A percentile compares a stretch with the other conserved stretches of the same genome.
Conservation (phyloP, 2,329 filamentous ascomycete genomes). For the Aurifilum marmelostoma region DNA sequence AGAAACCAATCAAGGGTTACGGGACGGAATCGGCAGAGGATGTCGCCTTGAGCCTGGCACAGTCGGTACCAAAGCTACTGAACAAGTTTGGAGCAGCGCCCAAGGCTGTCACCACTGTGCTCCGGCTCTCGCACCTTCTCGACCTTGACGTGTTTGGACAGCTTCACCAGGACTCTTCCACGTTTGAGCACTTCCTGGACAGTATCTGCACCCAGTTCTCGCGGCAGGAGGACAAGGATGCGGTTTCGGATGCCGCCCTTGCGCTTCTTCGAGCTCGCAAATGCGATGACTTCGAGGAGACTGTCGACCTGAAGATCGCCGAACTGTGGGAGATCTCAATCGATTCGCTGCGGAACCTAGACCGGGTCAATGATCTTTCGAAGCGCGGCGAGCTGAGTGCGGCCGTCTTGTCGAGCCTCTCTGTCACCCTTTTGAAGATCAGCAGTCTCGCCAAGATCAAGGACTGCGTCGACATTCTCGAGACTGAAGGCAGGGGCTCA, state of each 20-base stretch:
- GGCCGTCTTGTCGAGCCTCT: slow-evolving; percentile 68
- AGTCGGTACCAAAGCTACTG: slow-evolving; percentile 79
- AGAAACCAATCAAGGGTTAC: slow-evolving; percentile 62
- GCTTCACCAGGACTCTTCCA: slow-evolving; percentile 80
- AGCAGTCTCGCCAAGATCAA: slow-evolving; percentile 79
- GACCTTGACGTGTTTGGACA: slow-evolving; percentile 88
- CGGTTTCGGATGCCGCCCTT: slow-evolving; percentile 80
- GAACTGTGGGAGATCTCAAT: slow-evolving; percentile 85
- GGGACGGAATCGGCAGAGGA: slow-evolving; percentile 75
- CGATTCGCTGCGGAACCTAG: slow-evolving; percentile 71
- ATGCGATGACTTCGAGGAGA: slow-evolving; percentile 86
- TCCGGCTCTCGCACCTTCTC: slow-evolving; percentile 83
- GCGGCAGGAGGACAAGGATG: slow-evolving; percentile 84
- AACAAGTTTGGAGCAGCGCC: slow-evolving; percentile 94
- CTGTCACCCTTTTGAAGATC: slow-evolving; percentile 76
- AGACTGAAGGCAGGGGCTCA: slow-evolving; percentile 57
- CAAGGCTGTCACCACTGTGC: slow-evolving; percentile 80
- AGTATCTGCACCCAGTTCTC: slow-evolving; percentile 94
- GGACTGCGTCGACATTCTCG: slow-evolving; percentile 76
- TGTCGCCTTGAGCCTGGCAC: slow-evolving; percentile 75
- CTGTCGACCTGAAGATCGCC: slow-evolving; percentile 78
- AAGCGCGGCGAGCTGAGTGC: slow-evolving; percentile 69
- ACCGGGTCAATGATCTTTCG: slow-evolving; percentile 72
- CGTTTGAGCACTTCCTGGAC: slow-evolving; percentile 79
- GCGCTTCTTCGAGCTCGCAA: slow-evolving; percentile 84